These are phyloP conservation scores for Eruca vesicaria DNA, from an alignment of 441 rosid species.

Conservation along the genomic window DNA sequence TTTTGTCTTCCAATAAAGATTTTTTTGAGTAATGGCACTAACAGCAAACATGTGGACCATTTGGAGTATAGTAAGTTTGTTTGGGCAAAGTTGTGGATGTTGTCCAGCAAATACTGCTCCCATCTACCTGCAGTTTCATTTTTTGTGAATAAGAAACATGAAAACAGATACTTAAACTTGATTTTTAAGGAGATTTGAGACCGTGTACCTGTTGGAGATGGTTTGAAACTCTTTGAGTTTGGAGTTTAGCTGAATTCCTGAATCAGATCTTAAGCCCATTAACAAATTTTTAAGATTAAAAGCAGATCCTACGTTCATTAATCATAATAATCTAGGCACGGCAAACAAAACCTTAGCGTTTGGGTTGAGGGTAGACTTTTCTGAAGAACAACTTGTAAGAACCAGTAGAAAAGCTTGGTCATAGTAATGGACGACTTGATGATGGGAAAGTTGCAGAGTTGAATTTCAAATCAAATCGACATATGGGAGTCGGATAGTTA, in stretches of 20 bases:
- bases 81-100: background rate
- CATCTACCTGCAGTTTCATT: background rate
- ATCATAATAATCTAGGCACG: background rate
- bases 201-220: too few species aligned
- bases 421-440: too few species aligned
- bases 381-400: conserved; percentile 58
- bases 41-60: background rate
- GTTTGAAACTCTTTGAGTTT: too few species aligned
- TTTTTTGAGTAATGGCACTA: background rate
- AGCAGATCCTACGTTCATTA: background rate
- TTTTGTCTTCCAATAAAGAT: background rate
- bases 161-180: too few species aligned
- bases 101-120: background rate
- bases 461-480: too few species aligned
- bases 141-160: background rate
- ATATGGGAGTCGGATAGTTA: conserved; percentile 18
- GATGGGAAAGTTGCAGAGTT: too few species aligned
- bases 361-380: conserved; percentile 78
- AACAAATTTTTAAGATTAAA: background rate
- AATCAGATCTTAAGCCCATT: conserved; percentile 4
- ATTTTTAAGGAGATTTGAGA: too few species aligned
- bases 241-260: conserved; percentile 17
- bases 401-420: conserved; percentile 24
- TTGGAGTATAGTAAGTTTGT: background rate
- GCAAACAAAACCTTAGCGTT: conserved; percentile 65